Conservation (phyloP, 2,329 filamentous ascomycete species). For the Calonectria pauciramosa region DNA sequence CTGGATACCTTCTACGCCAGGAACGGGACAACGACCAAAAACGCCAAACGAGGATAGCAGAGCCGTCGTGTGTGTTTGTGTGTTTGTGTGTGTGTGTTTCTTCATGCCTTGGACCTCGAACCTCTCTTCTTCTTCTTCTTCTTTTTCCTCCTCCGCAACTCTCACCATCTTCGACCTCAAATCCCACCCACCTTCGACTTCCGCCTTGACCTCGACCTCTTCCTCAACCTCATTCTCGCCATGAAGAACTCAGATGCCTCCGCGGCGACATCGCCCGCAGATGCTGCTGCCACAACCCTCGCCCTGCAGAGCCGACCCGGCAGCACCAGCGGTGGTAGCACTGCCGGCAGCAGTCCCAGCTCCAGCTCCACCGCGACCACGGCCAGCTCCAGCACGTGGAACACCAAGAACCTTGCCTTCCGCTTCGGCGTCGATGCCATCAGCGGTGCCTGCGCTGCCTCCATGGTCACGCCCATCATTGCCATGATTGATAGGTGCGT, state of each 20-base stretch:
- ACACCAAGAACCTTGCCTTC: constrained; percentile 78
- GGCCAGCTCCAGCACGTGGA: constrained; percentile 67
- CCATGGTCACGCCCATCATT: constrained; percentile 85
- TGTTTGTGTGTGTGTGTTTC: not conserved
- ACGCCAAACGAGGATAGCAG: not conserved
- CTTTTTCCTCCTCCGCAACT: not conserved
- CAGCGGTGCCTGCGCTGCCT: constrained; percentile 79
- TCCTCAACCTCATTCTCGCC: not conserved
- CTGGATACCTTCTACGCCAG: not conserved
- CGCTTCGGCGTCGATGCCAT: constrained; percentile 77
- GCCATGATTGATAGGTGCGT: constrained; percentile 86
- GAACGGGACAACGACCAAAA: not conserved
- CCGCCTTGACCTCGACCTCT: not conserved
- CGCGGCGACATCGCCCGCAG: constrained; percentile 19
- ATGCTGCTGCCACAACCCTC: constrained; percentile 26
- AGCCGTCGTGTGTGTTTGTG: not conserved
- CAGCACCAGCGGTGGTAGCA: not conserved
- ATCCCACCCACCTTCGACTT: not conserved
- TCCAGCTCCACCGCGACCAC: constrained; percentile 7
- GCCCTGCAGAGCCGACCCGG: constrained; percentile 26
- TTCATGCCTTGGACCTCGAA: not conserved
- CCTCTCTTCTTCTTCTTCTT: not conserved
- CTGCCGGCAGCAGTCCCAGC: constrained; percentile 22
- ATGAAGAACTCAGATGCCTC: constrained; percentile 25
- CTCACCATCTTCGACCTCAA: not conserved